Conservation (phyloP, 2,329 filamentous ascomycete genomes). For the Escovopsis sp. region DNA sequence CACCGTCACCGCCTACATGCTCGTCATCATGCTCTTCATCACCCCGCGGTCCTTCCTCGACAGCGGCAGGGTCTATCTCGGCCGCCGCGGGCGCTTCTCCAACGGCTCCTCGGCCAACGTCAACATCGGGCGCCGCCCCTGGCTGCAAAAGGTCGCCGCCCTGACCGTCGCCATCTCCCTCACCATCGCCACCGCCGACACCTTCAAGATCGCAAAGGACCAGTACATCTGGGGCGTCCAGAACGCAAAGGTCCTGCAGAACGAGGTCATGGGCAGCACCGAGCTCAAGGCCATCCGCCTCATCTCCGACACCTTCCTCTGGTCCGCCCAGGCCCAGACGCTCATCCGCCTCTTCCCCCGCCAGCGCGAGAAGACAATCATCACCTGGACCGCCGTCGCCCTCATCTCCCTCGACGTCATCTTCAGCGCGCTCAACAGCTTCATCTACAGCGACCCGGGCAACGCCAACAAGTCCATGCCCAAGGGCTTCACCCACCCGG, state of each 20-base stretch:
- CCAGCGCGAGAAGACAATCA: conserved; percentile 93
- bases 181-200: conserved; percentile 85
- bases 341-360: conserved; percentile 89
- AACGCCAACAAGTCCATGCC: conserved; percentile 45
- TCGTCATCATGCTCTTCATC: conserved; percentile 87
- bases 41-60: conserved; percentile 89
- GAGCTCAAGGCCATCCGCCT: conserved; percentile 83
- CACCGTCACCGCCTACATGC: conserved; percentile 79
- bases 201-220: conserved; percentile 65
- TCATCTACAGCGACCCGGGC: conserved; percentile 40
- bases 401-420: conserved; percentile 82
- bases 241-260: conserved; percentile 62
- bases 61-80: conserved; percentile 68
- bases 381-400: conserved; percentile 96
- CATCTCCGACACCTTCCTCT: conserved; percentile 90
- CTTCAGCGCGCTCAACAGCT: conserved; percentile 86
- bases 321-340: conserved; percentile 95
- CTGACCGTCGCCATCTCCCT: conserved; percentile 68
- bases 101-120: conserved; percentile 65
- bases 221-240: conserved; percentile 72
- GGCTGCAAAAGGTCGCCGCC: conserved; percentile 75
- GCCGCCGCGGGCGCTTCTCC: conserved; percentile 73
- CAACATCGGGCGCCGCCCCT: conserved; percentile 80
- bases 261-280: conserved; percentile 65
- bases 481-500: conserved; percentile 69